phyloP scores from a whole-genome alignment of 495 filamentous ascomycete genomes.

The Bacidia gigantensis region DNA sequence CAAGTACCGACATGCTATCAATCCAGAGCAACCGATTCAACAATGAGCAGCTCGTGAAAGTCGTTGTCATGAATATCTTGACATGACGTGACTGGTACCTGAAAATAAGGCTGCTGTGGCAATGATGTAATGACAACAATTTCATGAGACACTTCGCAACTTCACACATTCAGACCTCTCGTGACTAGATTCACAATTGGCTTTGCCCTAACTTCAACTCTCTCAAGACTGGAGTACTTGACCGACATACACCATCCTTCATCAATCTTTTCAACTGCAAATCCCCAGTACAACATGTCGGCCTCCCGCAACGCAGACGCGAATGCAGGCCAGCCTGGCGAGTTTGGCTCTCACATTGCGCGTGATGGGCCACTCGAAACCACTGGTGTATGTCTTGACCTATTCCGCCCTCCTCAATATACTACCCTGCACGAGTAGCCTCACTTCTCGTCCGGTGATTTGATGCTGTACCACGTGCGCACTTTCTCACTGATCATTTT shows the following conservation, averaged over 20 bases:
- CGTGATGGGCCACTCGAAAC: conserved; percentile 38
- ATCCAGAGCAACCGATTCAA: too few relatives aligned
- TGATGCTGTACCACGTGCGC: too few relatives aligned
- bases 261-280: background rate
- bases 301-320: conserved; percentile 38
- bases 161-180: background rate
- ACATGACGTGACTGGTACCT: conserved; percentile 7
- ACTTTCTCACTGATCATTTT: background rate
- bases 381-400: conserved; percentile 45
- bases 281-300: conserved; percentile 33
- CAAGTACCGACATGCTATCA: too few relatives aligned
- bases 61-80: too few relatives aligned
- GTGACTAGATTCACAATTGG: too few relatives aligned
- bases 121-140: conserved; percentile 2
- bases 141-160: too few relatives aligned
- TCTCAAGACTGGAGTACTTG: too few relatives aligned
- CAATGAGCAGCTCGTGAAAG: too few relatives aligned
- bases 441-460: background rate
- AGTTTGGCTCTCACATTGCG: conserved; percentile 39
- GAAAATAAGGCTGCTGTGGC: conserved; percentile 7
- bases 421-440: conserved; percentile 8
- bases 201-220: background rate
- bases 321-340: conserved; percentile 39
- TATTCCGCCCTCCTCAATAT: background rate
- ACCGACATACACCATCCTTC: too few relatives aligned